Conservation (phyloP, 371 early-diverging fungal genomes). For the Mortierella sp. region DNA sequence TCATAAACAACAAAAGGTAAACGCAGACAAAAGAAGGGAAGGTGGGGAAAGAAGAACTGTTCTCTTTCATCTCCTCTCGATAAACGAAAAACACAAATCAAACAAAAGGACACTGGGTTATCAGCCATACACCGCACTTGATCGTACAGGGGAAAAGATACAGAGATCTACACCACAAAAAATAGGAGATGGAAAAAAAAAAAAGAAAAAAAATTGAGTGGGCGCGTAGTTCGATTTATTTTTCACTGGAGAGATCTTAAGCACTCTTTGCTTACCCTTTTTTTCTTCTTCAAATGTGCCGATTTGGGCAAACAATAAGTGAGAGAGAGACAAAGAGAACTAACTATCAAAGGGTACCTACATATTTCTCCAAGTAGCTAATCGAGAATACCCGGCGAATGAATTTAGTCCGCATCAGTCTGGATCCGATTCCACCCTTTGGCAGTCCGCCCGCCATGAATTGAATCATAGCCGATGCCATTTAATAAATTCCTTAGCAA, state of each 20-base stretch:
- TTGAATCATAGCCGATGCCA: not conserved
- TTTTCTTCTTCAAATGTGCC: not conserved
- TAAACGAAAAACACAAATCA: not conserved
- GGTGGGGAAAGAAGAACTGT: not conserved
- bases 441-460: not conserved
- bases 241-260: not conserved
- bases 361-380: not conserved
- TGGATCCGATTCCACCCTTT: constrained; percentile 3
- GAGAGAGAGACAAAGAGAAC: not conserved
- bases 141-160: not conserved
- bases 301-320: not conserved
- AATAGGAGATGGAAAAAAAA: not conserved
- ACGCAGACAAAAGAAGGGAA: not conserved
- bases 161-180: not conserved
- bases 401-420: constrained; percentile 4
- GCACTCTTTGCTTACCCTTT: not conserved
- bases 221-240: no score
- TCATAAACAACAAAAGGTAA: not conserved
- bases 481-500: not conserved
- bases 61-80: not conserved
- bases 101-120: not conserved
- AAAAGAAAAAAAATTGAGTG: no score
- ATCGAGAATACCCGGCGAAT: constrained; percentile 1
- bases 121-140: not conserved
- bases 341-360: not conserved